A percentile compares a stretch with the other conserved stretches of the same genome.
phyloP scores from a whole-genome alignment of 805 yeast species.

The Lipomyces lipofer region DNA sequence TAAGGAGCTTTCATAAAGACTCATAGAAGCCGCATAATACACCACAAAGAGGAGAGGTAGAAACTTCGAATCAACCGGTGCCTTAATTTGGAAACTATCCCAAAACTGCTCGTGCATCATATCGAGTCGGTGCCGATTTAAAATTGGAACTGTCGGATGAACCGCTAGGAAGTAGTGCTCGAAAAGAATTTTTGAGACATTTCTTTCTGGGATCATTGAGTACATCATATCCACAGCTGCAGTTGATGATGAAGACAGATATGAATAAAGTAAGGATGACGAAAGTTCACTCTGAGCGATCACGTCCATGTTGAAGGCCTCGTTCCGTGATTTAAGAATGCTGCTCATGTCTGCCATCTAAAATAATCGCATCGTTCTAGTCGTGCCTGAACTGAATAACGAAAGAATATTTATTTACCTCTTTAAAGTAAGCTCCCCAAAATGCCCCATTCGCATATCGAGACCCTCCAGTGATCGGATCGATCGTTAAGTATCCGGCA shows the following conservation, averaged over 20 bases:
- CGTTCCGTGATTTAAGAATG: conserved; percentile 11
- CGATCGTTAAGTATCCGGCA: conserved; percentile 20
- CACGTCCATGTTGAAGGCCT: conserved; percentile 12
- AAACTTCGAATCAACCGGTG: conserved; percentile 1
- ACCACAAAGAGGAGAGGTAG: conserved; percentile 16
- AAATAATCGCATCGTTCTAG: background rate
- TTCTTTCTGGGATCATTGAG: conserved; percentile 12
- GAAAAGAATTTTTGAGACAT: conserved; percentile 13
- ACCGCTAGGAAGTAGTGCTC: conserved; percentile 18
- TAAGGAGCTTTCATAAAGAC: conserved; percentile 12
- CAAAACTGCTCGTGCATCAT: conserved; percentile 15
- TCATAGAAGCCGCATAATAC: conserved; percentile 14
- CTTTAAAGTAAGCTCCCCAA: conserved; percentile 29
- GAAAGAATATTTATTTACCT: conserved; percentile 7
- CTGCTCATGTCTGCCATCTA: conserved; percentile 20
- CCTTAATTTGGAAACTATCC: background rate
- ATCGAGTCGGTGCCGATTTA: conserved; percentile 3
- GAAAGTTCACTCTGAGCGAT: conserved; percentile 14
- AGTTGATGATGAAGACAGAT: conserved; percentile 8
- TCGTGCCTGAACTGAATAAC: background rate
- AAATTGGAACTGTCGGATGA: conserved; percentile 20
- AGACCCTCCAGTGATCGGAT: conserved; percentile 14
- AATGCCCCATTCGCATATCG: conserved; percentile 26
- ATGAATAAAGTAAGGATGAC: conserved; percentile 3
- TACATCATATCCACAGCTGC: conserved; percentile 7